Conservation (phyloP, 768 basidiomycete species). For the Tulasnella sp. region DNA sequence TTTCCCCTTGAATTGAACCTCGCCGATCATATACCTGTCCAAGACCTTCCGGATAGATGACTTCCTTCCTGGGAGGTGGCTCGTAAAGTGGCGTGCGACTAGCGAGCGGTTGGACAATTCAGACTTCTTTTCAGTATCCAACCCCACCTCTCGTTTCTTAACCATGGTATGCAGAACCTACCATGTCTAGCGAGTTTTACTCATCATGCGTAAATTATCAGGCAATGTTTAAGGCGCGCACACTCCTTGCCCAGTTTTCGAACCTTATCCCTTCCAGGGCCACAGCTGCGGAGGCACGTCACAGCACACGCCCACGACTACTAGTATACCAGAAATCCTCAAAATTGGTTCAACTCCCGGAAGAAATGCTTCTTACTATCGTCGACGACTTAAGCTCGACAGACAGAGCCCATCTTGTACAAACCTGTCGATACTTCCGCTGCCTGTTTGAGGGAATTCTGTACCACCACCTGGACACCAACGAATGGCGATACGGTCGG, state of each 20-base stretch:
- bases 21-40: too few species aligned
- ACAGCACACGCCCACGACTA: too few species aligned
- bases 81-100: too few species aligned
- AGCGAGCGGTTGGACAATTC: too few species aligned
- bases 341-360: background rate
- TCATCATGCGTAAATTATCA: background rate
- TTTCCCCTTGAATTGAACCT: too few species aligned
- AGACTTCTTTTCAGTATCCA: too few species aligned
- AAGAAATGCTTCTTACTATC: background rate
- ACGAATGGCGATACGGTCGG: background rate
- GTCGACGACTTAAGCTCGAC: background rate
- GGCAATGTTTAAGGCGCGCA: background rate
- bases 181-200: too few species aligned
- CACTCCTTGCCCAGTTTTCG: background rate
- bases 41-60: too few species aligned
- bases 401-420: background rate
- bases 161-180: too few species aligned
- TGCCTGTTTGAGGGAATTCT: background rate
- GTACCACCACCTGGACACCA: background rate
- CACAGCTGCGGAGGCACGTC: too few species aligned
- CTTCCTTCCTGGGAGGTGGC: too few species aligned
- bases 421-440: background rate
- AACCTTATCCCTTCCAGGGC: background rate
- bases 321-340: background rate
- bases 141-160: too few species aligned